Base-by-base conservation (phyloP, 2,329 filamentous ascomycete species). In the Hypoxylon sp. region DNA sequence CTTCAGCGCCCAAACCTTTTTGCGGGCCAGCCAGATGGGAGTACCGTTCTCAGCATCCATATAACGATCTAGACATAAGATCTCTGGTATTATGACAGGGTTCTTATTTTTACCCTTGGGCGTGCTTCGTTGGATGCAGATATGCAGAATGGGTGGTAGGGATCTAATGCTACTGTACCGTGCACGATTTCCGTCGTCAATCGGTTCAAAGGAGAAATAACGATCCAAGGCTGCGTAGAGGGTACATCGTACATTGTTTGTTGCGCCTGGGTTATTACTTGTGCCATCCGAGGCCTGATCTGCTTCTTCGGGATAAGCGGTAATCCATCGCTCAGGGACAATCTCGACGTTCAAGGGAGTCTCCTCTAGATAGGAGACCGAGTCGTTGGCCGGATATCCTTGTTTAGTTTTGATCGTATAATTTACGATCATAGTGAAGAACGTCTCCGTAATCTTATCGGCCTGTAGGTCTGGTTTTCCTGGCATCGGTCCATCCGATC, bases 61-160 rank as follows among this genome's bases (percentile, higher is more conserved):
- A 79, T 97, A 99, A 30, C 95, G 89, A 80, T 98, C 96, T 59
- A 99, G 85, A 77, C 93, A 97, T 11, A 99, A 85, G 1, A 87
- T 90, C 72, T 96, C 91, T 3, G 91, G 90, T n/a, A 99, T 89
- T 20, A 89, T 85, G 11, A 99, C 88, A 10, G 92, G 89, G 68
- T 94, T 90, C 60, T 89, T 89, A 30, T 94, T 94, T 77, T 97
- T 97, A 48, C 86, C 86, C 6, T 87, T 86, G 71, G 93, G 90
- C 56, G 90, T 93, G 3, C 92, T 91, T 4, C 96, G 90, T 77
- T 97, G 94, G 33, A 99, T 93, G 72, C 94, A 92, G 49, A 99
- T 90, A 75, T 98, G 95, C 17, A 98, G 83, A 33, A 99, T 88
- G 0, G 95, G 94, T 0, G 96, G 94, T 10, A 95, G 83, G n/a